Conservation (phyloP, 2,329 filamentous ascomycete genomes). For the Aspergillus arachidicola region DNA sequence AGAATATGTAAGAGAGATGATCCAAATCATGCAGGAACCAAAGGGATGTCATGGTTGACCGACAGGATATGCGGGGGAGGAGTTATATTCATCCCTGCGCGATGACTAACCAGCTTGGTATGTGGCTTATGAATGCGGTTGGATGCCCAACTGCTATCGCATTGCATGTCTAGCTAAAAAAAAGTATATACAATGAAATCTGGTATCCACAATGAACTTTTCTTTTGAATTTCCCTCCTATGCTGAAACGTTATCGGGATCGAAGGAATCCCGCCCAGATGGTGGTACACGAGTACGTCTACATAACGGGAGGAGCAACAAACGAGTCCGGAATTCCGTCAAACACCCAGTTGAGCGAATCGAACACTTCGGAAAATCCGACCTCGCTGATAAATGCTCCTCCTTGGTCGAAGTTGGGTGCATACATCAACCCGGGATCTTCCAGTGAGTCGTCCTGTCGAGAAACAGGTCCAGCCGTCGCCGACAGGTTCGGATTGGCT, state of each 20-base stretch:
- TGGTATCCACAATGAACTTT: constrained; percentile 4
- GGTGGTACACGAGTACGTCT: not conserved
- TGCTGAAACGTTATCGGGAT: not conserved
- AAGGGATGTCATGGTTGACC: not conserved
- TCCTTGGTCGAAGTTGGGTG: constrained; percentile 39
- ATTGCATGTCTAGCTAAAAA: not conserved
- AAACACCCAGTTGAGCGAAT: constrained; percentile 89
- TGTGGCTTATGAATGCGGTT: not conserved
- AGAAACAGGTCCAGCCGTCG: constrained; percentile 27
- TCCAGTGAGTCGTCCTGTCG: constrained; percentile 35
- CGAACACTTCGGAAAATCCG: constrained; percentile 74
- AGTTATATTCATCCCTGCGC: not conserved
- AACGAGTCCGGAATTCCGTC: constrained; percentile 74
- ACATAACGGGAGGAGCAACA: constrained; percentile 39
- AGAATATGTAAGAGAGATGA: not conserved
- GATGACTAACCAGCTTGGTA: constrained; percentile 1
- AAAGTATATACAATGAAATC: not conserved
- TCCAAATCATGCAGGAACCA: not conserved
- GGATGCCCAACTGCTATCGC: not conserved
- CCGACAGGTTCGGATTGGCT: constrained; percentile 41
- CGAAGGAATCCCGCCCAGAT: not conserved
- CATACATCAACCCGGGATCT: constrained; percentile 35
- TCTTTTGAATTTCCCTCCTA: not conserved
- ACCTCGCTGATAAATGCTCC: constrained; percentile 42
- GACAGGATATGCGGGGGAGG: not conserved